These are phyloP conservation scores for Kwoniella sp. DNA, from an alignment of 768 basidiomycete species.

Conservation along the genomic window DNA sequence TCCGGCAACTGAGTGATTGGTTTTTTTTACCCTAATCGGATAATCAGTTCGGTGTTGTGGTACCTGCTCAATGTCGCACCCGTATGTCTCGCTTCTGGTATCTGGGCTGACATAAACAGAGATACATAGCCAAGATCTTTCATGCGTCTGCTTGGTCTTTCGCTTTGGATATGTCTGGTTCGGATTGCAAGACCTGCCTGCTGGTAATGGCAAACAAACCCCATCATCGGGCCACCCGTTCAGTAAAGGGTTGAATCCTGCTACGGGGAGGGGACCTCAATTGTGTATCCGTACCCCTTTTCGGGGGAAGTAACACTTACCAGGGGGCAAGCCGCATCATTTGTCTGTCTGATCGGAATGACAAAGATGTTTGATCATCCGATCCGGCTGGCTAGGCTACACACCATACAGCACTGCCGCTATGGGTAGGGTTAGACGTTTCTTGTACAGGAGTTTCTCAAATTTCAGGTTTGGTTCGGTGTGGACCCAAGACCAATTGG, in stretches of 20 bases:
- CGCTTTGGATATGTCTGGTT: too few relatives aligned
- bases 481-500: background rate
- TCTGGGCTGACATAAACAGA: background rate
- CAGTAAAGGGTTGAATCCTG: too few relatives aligned
- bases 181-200: too few relatives aligned
- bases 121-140: background rate
- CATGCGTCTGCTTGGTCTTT: background rate
- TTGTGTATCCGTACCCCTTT: background rate
- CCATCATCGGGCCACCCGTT: too few relatives aligned
- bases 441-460: background rate
- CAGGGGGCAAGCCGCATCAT: too few relatives aligned
- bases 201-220: too few relatives aligned
- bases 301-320: background rate
- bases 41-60: background rate
- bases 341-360: too few relatives aligned
- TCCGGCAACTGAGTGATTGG: background rate
- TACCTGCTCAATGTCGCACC: background rate
- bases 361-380: background rate
- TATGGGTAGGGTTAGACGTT: too few relatives aligned
- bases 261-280: too few relatives aligned
- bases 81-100: slow-evolving; percentile 1
- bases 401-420: too few relatives aligned
- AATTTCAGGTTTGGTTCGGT: background rate
- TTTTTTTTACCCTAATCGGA: background rate
- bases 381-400: too few relatives aligned